A percentile compares a stretch with the other conserved stretches of the same genome.
phyloP scores from a whole-genome alignment of 352 stramenopile species.

The Globisporangium solare region DNA sequence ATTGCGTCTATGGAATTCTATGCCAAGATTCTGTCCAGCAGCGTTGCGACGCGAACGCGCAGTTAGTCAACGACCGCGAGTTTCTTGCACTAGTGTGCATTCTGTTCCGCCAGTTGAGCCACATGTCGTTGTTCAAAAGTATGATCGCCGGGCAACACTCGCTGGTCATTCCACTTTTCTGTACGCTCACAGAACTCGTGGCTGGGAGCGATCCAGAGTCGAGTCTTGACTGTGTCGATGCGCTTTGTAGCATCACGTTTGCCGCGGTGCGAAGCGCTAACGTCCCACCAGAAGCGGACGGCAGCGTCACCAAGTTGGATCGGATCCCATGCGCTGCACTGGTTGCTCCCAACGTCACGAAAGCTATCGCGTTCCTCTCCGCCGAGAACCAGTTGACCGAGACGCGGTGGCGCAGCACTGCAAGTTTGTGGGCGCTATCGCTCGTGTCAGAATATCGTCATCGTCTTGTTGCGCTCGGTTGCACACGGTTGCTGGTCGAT shows the following conservation, averaged over 20 bases:
- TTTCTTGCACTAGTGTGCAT: slow-evolving; percentile 54
- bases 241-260: slow-evolving; percentile 57
- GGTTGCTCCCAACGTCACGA: slow-evolving; percentile 27
- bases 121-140: slow-evolving; percentile 23
- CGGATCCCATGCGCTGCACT: slow-evolving; percentile 15
- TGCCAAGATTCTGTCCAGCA: neutral
- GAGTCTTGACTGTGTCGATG: slow-evolving; percentile 57
- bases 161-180: slow-evolving; percentile 45
- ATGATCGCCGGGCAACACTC: slow-evolving; percentile 12
- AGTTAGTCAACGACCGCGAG: slow-evolving; percentile 15
- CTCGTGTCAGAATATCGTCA: slow-evolving; percentile 34
- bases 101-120: slow-evolving; percentile 54
- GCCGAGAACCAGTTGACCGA: slow-evolving; percentile 30
- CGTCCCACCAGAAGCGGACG: neutral
- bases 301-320: neutral
- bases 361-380: slow-evolving; percentile 36
- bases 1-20: slow-evolving; percentile 34
- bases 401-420: slow-evolving; percentile 55
- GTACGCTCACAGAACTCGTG: slow-evolving; percentile 26
- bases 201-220: slow-evolving; percentile 28
- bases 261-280: slow-evolving; percentile 2
- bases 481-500: slow-evolving; percentile 39
- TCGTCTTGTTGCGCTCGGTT: slow-evolving; percentile 42
- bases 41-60: neutral
- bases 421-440: slow-evolving; percentile 54